Base-by-base conservation (phyloP, 2,329 filamentous ascomycete species). In the Sporothrix protearum region DNA sequence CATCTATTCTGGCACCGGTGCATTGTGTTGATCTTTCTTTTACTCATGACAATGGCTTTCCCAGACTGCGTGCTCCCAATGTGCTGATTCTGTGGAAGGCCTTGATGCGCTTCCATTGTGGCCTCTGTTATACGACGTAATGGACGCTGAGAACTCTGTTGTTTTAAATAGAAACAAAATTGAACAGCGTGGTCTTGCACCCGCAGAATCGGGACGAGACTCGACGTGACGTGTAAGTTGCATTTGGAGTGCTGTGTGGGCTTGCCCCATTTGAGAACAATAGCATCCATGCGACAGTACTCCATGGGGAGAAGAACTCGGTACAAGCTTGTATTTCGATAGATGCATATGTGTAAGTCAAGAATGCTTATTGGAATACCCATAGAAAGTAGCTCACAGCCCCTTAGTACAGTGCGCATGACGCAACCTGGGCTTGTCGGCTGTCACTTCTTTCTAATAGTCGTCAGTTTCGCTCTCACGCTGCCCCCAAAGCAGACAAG, bases 141-240 rank as follows among this genome's bases (percentile, higher is more conserved):
- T n/a, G n/a, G n/a, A n/a, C n/a, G n/a, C n/a, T n/a, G n/a, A n/a
- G n/a, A n/a, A n/a, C n/a, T 2, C 39, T 14, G 28, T 2, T 14
- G 2, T 19, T 33, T 16, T 33, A 14, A 33, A 57, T 19, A 8
- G n/a, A n/a, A n/a, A n/a, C n/a, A n/a, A n/a, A n/a, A n/a, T n/a
- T n/a, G n/a, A 33, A 30, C 7, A 57, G 6, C 12, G 28, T 33
- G 53, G 53, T 57, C 36, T 12, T 61, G 36, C 57, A 22, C n/a
- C 14, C 33, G 57, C 33, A 9, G 42, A 42, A 14, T 39, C 42
- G 33, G 19, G 36, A 42, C 57, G n/a, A 25, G n/a, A 63, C 57
- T 14, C 57, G 57, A 42, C 33, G 33, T 63, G 57, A 42, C 33
- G 33, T 63, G 57, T 42, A 63, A 63, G 57, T 63, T 63, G 57